Evolutionary conservation across 768 basidiomycete species (phyloP).

Genomic region (Suillus discolor): DNA sequence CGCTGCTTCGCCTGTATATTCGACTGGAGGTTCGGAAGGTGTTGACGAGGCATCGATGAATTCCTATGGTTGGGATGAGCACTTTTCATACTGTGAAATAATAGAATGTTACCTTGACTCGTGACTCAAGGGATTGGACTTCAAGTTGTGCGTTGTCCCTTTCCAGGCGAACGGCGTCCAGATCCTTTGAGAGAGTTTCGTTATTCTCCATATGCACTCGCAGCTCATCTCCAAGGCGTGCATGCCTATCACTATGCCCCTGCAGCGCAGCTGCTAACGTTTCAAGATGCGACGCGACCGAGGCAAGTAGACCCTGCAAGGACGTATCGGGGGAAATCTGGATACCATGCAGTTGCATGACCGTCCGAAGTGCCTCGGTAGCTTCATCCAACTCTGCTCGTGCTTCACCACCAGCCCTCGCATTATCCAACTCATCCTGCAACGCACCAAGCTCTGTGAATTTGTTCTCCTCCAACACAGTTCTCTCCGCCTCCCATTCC

Average conservation of each 20-base stretch:
- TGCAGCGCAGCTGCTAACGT: conserved; percentile 48
- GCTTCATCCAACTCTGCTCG: conserved; percentile 55
- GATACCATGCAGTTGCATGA: conserved; percentile 62
- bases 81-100: background rate
- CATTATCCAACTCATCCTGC: conserved; percentile 50
- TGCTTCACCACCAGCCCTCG: conserved; percentile 40
- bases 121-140: conserved; percentile 39
- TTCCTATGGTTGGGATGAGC: conserved; percentile 22
- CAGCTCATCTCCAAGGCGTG: conserved; percentile 54
- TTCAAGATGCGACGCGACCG: conserved; percentile 55
- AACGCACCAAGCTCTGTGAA: conserved; percentile 46
- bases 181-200: conserved; percentile 48
- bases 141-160: conserved; percentile 51
- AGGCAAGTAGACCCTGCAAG: conserved; percentile 48
- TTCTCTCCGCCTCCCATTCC: conserved; percentile 29
- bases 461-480: conserved; percentile 48
- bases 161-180: conserved; percentile 56
- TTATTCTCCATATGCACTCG: conserved; percentile 44
- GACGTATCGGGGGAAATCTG: conserved; percentile 50
- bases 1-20: conserved; percentile 47
- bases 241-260: conserved; percentile 40
- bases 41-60: conserved; percentile 21
- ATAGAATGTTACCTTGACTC: conserved; percentile 36
- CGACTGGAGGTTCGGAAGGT: conserved; percentile 28
- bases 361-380: conserved; percentile 44